These are phyloP conservation scores for Aspergillus wentii DNA, from an alignment of 495 filamentous ascomycete genomes.

Conservation along the genomic window DNA sequence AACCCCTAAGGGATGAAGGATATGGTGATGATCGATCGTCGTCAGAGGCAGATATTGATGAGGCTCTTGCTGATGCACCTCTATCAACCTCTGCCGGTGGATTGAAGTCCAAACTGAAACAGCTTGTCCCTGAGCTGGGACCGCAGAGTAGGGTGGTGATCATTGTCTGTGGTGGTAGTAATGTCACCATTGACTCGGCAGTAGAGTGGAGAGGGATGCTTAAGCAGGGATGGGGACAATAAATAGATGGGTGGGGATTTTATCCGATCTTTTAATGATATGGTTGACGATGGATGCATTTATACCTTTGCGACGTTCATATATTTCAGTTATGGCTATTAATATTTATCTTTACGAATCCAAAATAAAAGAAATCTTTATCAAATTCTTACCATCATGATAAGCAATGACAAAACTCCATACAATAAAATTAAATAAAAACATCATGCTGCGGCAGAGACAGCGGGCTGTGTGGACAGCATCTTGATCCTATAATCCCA, in stretches of 20 bases:
- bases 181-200: slow-evolving; percentile 65
- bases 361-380: too few relatives aligned
- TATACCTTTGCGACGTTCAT: too few relatives aligned
- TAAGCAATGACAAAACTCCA: too few relatives aligned
- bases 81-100: slow-evolving; percentile 8
- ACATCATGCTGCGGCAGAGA: slow-evolving; percentile 10
- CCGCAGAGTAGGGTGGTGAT: slow-evolving; percentile 70
- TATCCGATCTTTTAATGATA: neutral
- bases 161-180: slow-evolving; percentile 80
- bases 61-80: slow-evolving; percentile 9
- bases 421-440: slow-evolving; percentile 3
- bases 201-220: slow-evolving; percentile 52
- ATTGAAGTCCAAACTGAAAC: slow-evolving; percentile 48
- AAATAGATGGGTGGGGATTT: neutral
- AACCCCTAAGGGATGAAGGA: slow-evolving; percentile 37
- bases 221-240: slow-evolving; percentile 36
- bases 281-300: too few relatives aligned
- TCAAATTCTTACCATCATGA: too few relatives aligned
- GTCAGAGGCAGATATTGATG: slow-evolving; percentile 26
- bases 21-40: slow-evolving; percentile 30
- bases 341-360: too few relatives aligned
- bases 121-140: slow-evolving; percentile 53
- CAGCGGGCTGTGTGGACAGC: slow-evolving; percentile 28
- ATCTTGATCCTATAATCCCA: slow-evolving; percentile 72
- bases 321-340: too few relatives aligned